phyloP scores from a whole-genome alignment of 495 filamentous ascomycete species.

The Hapsidospora chrysogenum region DNA sequence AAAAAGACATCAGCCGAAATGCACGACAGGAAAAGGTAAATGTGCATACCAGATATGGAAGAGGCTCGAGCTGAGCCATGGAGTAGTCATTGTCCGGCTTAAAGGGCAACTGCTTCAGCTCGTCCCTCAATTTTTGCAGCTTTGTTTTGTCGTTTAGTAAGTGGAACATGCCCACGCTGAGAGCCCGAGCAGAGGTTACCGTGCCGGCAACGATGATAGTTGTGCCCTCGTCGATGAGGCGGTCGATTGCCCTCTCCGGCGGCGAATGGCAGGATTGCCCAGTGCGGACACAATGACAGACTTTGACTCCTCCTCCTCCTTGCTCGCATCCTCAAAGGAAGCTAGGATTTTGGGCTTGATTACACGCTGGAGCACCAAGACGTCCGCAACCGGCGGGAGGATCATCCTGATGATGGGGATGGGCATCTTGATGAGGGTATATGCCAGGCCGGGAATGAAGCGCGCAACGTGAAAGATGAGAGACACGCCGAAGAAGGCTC shows the following conservation, averaged over 20 bases:
- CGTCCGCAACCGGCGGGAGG: slow-evolving; percentile 2
- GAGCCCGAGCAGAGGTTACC: slow-evolving; percentile 20
- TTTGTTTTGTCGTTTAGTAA: slow-evolving; percentile 12
- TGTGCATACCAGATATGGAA: slow-evolving; percentile 29
- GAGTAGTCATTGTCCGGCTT: slow-evolving; percentile 8
- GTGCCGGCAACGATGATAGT: slow-evolving; percentile 23
- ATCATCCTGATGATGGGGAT: slow-evolving; percentile 3
- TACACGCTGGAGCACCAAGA: slow-evolving; percentile 1
- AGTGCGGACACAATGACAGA: slow-evolving; percentile 22
- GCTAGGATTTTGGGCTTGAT: slow-evolving; percentile 2
- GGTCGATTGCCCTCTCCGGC: slow-evolving; percentile 13
- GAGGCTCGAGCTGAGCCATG: slow-evolving; percentile 26
- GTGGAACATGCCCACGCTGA: slow-evolving; percentile 21
- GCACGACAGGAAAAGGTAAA: background rate
- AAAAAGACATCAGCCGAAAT: background rate
- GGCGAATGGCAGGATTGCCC: slow-evolving; percentile 22
- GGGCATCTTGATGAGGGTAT: slow-evolving; percentile 6
- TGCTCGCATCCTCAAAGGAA: slow-evolving; percentile 3
- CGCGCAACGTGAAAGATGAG: slow-evolving; percentile 4
- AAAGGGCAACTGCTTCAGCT: slow-evolving; percentile 16
- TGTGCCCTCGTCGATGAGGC: slow-evolving; percentile 23
- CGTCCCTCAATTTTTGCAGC: slow-evolving; percentile 11
- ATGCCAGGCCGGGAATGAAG: slow-evolving; percentile 9
- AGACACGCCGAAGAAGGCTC: slow-evolving; percentile 6
- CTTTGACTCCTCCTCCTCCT: background rate